phyloP scores from a whole-genome alignment of 202 grass and related monocot species.

The Dendrocalamus latiflorus region DNA sequence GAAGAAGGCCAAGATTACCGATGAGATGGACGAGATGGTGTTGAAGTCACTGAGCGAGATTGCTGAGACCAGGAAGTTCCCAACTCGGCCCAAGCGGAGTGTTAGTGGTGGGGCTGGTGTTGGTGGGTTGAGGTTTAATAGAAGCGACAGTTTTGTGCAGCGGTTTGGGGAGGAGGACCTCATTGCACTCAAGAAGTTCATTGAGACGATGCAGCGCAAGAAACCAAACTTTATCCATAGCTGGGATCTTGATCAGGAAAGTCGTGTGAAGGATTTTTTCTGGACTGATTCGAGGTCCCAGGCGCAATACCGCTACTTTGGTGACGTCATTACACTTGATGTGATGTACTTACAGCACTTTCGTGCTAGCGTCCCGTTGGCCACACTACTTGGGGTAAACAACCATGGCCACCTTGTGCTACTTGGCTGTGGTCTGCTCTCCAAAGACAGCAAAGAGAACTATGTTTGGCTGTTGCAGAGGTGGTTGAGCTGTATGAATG shows the following conservation, averaged over 20 bases:
- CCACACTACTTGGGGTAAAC: slow-evolving; percentile 72
- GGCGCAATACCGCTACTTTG: slow-evolving; percentile 63
- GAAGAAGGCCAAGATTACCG: too few species aligned
- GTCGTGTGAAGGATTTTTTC: slow-evolving; percentile 64
- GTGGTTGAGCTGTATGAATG: slow-evolving; percentile 74
- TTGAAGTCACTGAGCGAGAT: too few species aligned
- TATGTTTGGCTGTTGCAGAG: slow-evolving; percentile 75
- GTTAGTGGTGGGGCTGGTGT: slow-evolving; percentile 26
- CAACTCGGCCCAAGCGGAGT: slow-evolving; percentile 63
- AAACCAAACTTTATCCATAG: slow-evolving; percentile 75
- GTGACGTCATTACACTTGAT: too few species aligned
- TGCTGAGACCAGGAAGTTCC: too few species aligned
- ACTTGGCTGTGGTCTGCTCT: slow-evolving; percentile 72
- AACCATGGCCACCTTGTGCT: slow-evolving; percentile 85
- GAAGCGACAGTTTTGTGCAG: slow-evolving; percentile 22
- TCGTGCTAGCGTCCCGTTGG: slow-evolving; percentile 36
- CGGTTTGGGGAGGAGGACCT: slow-evolving; percentile 63
- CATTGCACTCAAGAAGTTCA: slow-evolving; percentile 56
- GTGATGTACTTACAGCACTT: slow-evolving; percentile 47
- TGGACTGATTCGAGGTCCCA: slow-evolving; percentile 75
- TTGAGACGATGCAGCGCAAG: slow-evolving; percentile 60
- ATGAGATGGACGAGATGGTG: too few species aligned
- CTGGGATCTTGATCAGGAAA: slow-evolving; percentile 76
- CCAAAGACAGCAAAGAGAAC: slow-evolving; percentile 57
- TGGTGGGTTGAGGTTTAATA: slow-evolving; percentile 37